Percentiles rank a stretch among this genome's conserved stretches.
Conservation (phyloP, 2,329 filamentous ascomycete genomes). For the Aureobasidium sp. region DNA sequence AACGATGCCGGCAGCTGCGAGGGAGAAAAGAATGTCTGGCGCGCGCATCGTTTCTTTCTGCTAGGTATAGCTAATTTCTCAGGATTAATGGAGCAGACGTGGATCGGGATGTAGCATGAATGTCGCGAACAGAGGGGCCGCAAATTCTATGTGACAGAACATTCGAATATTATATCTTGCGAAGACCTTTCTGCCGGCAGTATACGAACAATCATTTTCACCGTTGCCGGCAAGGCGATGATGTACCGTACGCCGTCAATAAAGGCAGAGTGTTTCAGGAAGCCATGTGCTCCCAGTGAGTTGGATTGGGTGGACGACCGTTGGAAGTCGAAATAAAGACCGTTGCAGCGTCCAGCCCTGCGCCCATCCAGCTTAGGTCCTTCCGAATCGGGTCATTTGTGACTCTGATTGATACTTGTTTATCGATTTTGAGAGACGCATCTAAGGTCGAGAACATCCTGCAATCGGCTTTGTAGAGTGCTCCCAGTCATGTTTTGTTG, state of each 20-base stretch:
- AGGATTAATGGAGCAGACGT: background rate
- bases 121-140: background rate
- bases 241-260: slow-evolving; percentile 7
- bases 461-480: background rate
- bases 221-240: slow-evolving; percentile 2
- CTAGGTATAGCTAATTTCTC: too few species aligned
- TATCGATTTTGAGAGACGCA: background rate
- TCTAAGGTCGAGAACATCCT: background rate
- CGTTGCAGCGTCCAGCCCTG: slow-evolving; percentile 6
- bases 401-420: background rate
- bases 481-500: background rate
- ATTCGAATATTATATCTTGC: background rate
- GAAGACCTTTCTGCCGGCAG: background rate
- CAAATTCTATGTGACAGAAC: background rate
- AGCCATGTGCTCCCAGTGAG: background rate
- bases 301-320: background rate
- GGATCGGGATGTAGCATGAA: background rate
- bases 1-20: slow-evolving; percentile 7
- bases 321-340: slow-evolving; percentile 8
- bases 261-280: background rate
- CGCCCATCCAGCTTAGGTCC: background rate
- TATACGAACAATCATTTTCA: slow-evolving; percentile 3
- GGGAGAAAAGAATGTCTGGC: background rate
- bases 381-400: background rate
- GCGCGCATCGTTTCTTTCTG: background rate